Conservation (phyloP, 2,329 filamentous ascomycete genomes). For the Venturia oleaginea region DNA sequence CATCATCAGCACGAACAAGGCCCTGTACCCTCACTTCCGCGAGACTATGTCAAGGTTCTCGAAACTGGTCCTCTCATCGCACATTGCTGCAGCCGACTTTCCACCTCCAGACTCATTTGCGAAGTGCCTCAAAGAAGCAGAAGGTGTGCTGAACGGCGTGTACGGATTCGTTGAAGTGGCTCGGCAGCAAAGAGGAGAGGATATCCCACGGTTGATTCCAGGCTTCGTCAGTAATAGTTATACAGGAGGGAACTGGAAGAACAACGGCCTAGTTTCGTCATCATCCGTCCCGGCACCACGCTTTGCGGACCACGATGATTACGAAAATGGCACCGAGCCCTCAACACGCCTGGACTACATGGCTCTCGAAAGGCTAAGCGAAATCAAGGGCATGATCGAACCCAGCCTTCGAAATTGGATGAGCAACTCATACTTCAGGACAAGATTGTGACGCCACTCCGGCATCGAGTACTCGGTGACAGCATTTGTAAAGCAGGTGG, state of each 20-base stretch:
- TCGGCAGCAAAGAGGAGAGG: conserved; percentile 82
- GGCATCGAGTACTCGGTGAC: conserved; percentile 73
- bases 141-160: conserved; percentile 86
- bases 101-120: conserved; percentile 87
- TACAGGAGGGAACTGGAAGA: conserved; percentile 79
- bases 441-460: conserved; percentile 69
- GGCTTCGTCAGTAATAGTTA: conserved; percentile 85
- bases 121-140: conserved; percentile 95
- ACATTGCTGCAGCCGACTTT: conserved; percentile 94
- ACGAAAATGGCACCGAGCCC: conserved; percentile 64
- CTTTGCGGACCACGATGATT: conserved; percentile 73
- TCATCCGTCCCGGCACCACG: conserved; percentile 50
- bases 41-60: conserved; percentile 99
- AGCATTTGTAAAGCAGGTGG: conserved; percentile 69
- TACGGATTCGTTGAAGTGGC: conserved; percentile 96
- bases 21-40: conserved; percentile 90
- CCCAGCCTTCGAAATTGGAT: conserved; percentile 77
- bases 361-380: conserved; percentile 74
- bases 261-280: conserved; percentile 53
- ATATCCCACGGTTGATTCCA: conserved; percentile 84
- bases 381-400: conserved; percentile 76
- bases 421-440: conserved; percentile 70
- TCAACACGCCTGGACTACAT: conserved; percentile 64
- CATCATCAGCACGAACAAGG: conserved; percentile 98
- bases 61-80: conserved; percentile 95